These are phyloP conservation scores for Anacardium occidentale DNA, from an alignment of 345 rosid species.

Conservation along the genomic window DNA sequence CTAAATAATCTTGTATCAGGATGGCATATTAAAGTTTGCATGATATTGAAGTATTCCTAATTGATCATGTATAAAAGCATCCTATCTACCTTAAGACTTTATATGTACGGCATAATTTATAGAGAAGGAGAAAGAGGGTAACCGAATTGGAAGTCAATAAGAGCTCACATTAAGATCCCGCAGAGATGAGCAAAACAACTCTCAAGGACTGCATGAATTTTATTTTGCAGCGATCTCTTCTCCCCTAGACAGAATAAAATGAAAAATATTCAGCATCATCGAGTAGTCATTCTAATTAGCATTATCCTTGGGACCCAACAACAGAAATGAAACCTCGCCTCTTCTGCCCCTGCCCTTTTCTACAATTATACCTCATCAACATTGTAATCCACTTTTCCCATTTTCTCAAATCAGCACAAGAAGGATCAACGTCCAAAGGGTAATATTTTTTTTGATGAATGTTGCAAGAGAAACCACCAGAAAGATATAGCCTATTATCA, in stretches of 20 bases:
- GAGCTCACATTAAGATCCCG: not conserved
- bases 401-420: not conserved
- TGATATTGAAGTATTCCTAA: too few relatives aligned
- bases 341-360: not conserved
- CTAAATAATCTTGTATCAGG: not conserved
- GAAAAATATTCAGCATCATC: not conserved
- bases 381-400: not conserved
- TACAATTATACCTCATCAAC: not conserved
- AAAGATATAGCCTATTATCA: too few relatives aligned
- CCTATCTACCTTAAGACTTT: too few relatives aligned
- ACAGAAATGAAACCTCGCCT: not conserved
- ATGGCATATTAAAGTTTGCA: not conserved
- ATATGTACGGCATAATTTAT: too few relatives aligned
- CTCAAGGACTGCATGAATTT: not conserved
- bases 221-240: not conserved
- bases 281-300: not conserved
- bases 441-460: too few relatives aligned
- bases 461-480: too few relatives aligned
- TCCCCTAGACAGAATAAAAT: not conserved
- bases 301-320: not conserved
- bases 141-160: not conserved
- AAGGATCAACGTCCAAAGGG: not conserved
- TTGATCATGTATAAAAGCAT: too few relatives aligned
- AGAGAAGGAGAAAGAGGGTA: not conserved
- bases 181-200: not conserved